Evolutionary conservation across 2,329 filamentous ascomycete species (phyloP).

Genomic region (Tolypocladium capitatum): DNA sequence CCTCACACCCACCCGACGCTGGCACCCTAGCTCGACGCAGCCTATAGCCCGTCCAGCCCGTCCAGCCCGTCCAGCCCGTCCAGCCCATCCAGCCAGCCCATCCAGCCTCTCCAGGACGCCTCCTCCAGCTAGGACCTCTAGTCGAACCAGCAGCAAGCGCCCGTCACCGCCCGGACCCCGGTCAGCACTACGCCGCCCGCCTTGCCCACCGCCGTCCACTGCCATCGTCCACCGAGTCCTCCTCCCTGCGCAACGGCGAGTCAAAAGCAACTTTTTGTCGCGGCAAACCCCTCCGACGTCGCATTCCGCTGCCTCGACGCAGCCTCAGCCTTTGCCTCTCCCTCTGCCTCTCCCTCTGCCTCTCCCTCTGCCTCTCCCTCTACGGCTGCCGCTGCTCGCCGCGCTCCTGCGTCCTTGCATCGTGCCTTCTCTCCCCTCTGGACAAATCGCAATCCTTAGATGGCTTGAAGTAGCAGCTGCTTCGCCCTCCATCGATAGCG

Average conservation of each 20-base stretch:
- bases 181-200: background rate
- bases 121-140: background rate
- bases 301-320: background rate
- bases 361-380: too few relatives aligned
- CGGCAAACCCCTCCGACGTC: constrained; percentile 1
- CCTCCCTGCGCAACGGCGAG: constrained; percentile 1
- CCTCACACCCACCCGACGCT: background rate
- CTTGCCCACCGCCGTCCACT: background rate
- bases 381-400: background rate
- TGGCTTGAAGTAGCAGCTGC: constrained; percentile 10
- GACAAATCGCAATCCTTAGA: constrained; percentile 5
- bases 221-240: background rate
- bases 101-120: background rate
- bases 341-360: too few relatives aligned
- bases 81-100: background rate
- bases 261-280: background rate
- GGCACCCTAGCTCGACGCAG: background rate
- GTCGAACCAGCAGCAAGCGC: background rate
- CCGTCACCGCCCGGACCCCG: constrained; percentile 11
- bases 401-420: background rate
- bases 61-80: background rate
- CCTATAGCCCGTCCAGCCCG: too few relatives aligned
- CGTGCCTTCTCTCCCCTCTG: background rate
- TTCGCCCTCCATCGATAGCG: background rate
- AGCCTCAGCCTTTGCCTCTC: too few relatives aligned